Percentiles rank a stretch among this genome's conserved stretches.
These are phyloP conservation scores for Amaranthus palmeri DNA, from an alignment of 148 eudicot genomes.

Conservation along the genomic window DNA sequence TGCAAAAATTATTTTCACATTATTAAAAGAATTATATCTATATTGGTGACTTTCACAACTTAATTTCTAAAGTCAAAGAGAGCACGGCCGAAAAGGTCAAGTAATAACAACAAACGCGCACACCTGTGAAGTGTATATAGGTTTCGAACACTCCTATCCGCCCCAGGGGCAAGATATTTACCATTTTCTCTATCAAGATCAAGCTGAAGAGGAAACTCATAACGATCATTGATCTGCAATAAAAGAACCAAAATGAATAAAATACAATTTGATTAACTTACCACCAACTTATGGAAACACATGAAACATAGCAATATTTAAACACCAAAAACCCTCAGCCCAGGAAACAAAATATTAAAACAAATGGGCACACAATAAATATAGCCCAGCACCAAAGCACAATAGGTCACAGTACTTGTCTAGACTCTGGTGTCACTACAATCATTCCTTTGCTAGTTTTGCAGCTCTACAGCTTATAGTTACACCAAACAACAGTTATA, in stretches of 20 bases:
- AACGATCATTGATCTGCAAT: conserved; percentile 79
- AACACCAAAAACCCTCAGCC: too few relatives aligned
- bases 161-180: conserved; percentile 75
- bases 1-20: not conserved
- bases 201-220: conserved; percentile 85
- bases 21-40: not conserved
- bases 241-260: not conserved
- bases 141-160: conserved; percentile 81
- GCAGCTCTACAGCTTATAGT: not conserved
- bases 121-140: conserved; percentile 90
- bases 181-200: conserved; percentile 84
- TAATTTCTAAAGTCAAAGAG: not conserved
- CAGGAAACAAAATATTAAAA: too few relatives aligned
- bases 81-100: not conserved
- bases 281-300: not conserved
- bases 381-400: not conserved
- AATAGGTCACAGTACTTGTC: not conserved
- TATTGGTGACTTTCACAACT: not conserved
- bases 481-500: not conserved
- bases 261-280: not conserved
- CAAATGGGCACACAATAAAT: too few relatives aligned
- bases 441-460: too few relatives aligned
- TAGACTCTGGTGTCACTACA: not conserved
- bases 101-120: conserved; percentile 8
- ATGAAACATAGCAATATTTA: not conserved